Base-by-base conservation (phyloP, 768 basidiomycete genomes). In the Tricholoma hemisulphureum region DNA sequence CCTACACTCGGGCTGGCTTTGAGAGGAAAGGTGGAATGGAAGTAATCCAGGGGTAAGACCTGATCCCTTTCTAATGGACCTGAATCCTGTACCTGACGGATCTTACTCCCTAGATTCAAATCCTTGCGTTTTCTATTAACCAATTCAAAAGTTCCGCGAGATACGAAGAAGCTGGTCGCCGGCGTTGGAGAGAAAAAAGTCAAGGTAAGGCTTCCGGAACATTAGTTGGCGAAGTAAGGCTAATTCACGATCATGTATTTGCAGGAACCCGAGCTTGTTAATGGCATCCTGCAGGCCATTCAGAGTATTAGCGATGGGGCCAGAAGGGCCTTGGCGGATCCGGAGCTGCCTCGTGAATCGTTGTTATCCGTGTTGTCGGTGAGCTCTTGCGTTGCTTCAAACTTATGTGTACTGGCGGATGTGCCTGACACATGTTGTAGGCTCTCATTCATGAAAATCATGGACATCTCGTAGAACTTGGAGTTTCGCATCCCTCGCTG, bases 151-250 rank as follows among this genome's bases (percentile, higher is more conserved):
- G 85, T 99, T 6, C 90, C 95, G 46, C 81, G 97, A 67, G 91
- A 98, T 71, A 98, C 97, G 23, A 98, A 98, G 76, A 85, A 86
- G 61, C 81, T 99, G 13, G 95, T 99, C 1, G 93, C 93, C 6
- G 86, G 86, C n/a, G 97, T 98, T 26, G 84, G 84, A 2, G 79
- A 82, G 66, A 85, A 84, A 75, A 90, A 88, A 69, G 69, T 69
- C 4, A 77, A 83, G 63, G 87, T 88, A 65, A 66, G 80, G 71
- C 41, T 28, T 5, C 53, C 43, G 29, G 63, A 37, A 50, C 34
- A 57, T 46, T 39, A 37, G 41, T 41, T 32, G 21, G 26, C 29
- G 56, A 18, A 52, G 35, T 52, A 41, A 57, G 51, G 37, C 53
- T 62, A 58, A 61, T 50, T 24, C 32, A 57, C 29, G 45, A 13